phyloP scores from a whole-genome alignment of 2,329 filamentous ascomycete genomes.

The Diaporthe sp. region DNA sequence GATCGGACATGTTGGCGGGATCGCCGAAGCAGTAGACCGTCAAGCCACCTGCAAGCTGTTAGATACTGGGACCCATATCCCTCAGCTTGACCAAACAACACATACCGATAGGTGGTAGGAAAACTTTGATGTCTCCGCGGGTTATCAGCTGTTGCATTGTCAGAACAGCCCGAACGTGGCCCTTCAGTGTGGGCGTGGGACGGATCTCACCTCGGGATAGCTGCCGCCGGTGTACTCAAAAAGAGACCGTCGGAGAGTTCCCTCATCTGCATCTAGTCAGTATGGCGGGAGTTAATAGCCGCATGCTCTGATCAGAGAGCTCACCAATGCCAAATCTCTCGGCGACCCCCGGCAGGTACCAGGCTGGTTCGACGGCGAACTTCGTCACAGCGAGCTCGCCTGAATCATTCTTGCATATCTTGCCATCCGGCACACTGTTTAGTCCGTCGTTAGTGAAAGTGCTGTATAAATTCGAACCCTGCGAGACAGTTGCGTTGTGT shows the following conservation, averaged over 20 bases:
- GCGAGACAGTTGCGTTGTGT: neutral
- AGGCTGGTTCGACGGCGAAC: conserved; percentile 94
- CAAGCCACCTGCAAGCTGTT: conserved; percentile 72
- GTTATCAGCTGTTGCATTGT: conserved; percentile 78
- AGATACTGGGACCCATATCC: conserved; percentile 40
- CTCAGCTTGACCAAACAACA: neutral
- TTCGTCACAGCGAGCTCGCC: conserved; percentile 96
- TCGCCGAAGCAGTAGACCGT: conserved; percentile 99
- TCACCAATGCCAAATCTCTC: conserved; percentile 90
- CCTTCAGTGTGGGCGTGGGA: conserved; percentile 42
- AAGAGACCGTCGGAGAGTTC: conserved; percentile 84
- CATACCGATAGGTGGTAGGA: conserved; percentile 89
- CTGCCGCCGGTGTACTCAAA: conserved; percentile 97
- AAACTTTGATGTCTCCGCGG: conserved; percentile 92
- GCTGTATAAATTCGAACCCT: neutral
- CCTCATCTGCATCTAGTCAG: conserved; percentile 75
- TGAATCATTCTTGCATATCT: conserved; percentile 86
- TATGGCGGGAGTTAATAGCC: neutral
- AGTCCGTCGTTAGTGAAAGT: conserved; percentile 36
- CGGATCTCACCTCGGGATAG: conserved; percentile 79
- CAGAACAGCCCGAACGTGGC: conserved; percentile 1
- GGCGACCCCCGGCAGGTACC: conserved; percentile 89
- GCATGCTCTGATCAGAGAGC: conserved; percentile 44
- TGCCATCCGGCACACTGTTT: conserved; percentile 78
- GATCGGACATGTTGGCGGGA: conserved; percentile 92